phyloP scores from a whole-genome alignment of 192 early-diverging fungal genomes.

The Rhizoclosmatium sp. region DNA sequence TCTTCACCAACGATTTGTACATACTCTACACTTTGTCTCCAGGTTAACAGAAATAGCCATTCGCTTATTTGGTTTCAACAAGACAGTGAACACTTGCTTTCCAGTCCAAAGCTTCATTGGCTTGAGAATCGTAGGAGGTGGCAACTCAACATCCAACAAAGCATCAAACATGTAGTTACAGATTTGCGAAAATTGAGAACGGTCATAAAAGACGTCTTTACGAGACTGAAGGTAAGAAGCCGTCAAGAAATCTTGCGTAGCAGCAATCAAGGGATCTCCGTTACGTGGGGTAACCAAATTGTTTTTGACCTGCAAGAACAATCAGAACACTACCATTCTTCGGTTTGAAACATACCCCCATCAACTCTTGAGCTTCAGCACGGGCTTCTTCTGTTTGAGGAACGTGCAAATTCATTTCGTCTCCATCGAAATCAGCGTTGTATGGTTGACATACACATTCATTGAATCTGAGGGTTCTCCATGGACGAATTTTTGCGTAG shows the following conservation, averaged over 20 bases:
- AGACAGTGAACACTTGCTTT: conserved; percentile 91
- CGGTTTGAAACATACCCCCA: conserved; percentile 66
- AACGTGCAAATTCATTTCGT: conserved; percentile 99
- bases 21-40: conserved; percentile 78
- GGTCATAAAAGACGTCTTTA: conserved; percentile 95
- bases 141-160: conserved; percentile 84
- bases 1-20: not conserved
- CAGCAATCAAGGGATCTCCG: conserved; percentile 97
- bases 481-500: conserved; percentile 90
- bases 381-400: conserved; percentile 99
- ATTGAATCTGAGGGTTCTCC: conserved; percentile 99
- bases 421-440: conserved; percentile 99
- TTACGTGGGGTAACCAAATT: conserved; percentile 98
- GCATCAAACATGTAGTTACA: conserved; percentile 93
- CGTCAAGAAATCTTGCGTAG: conserved; percentile 99
- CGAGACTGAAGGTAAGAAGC: conserved; percentile 91
- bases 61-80: conserved; percentile 84
- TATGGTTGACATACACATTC: conserved; percentile 99
- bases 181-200: conserved; percentile 90
- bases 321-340: conserved; percentile 33
- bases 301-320: conserved; percentile 68
- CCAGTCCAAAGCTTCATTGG: conserved; percentile 94
- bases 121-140: conserved; percentile 91
- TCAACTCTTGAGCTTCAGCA: conserved; percentile 93
- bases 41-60: conserved; percentile 81